phyloP scores from a whole-genome alignment of 1,284 basidiomycete genomes.

The Cystobasidium slooffiae region DNA sequence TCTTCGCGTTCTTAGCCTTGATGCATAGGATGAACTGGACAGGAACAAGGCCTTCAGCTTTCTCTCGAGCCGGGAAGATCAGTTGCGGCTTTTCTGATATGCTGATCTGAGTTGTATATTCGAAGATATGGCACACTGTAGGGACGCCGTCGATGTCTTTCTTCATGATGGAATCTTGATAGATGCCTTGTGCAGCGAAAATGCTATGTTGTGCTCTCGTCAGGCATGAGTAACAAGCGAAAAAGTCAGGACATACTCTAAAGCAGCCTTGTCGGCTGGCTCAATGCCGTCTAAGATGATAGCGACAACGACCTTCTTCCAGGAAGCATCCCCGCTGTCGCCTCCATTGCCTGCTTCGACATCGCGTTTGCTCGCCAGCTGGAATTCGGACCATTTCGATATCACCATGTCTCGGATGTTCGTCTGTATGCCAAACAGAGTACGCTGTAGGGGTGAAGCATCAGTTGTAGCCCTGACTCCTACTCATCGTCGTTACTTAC shows the following conservation, averaged over 20 bases:
- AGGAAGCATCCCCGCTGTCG: constrained; percentile 72
- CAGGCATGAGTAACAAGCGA: background rate
- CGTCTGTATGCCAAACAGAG: constrained; percentile 92
- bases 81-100: constrained; percentile 78
- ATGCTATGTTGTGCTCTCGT: constrained; percentile 30
- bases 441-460: constrained; percentile 56
- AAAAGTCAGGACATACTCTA: constrained; percentile 65
- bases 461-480: background rate
- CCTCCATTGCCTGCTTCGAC: constrained; percentile 66
- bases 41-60: constrained; percentile 83
- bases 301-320: constrained; percentile 89
- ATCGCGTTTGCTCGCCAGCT: constrained; percentile 34
- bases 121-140: constrained; percentile 65
- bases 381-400: constrained; percentile 89
- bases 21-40: constrained; percentile 94
- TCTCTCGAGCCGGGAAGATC: constrained; percentile 83
- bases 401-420: constrained; percentile 99
- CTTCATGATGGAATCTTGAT: constrained; percentile 83
- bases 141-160: constrained; percentile 85
- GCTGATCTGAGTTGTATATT: constrained; percentile 62
- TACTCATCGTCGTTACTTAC: background rate
- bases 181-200: constrained; percentile 59
- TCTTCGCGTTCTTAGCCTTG: constrained; percentile 92
- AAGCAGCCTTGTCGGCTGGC: constrained; percentile 88
- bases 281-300: constrained; percentile 83